phyloP scores from a whole-genome alignment of 176 grass and related monocot genomes.

The Oryza longistaminata region DNA sequence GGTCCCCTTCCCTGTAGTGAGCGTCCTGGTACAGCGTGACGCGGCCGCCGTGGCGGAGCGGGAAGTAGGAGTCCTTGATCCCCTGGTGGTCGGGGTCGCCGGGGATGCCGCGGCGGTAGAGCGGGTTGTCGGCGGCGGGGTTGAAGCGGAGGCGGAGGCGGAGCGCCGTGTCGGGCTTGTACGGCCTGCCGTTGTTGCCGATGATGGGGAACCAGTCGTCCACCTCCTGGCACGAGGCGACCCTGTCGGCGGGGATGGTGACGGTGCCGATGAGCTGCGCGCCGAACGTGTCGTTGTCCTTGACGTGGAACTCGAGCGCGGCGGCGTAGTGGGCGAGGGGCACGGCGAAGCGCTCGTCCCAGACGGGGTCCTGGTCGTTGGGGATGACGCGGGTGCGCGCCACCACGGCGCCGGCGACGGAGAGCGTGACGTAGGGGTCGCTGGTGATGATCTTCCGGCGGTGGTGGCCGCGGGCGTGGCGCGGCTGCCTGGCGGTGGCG shows the following conservation, averaged over 20 bases:
- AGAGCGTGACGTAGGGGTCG: constrained; percentile 93
- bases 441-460: constrained; percentile 80
- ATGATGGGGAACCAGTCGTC: constrained; percentile 62
- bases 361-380: constrained; percentile 70
- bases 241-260: constrained; percentile 34
- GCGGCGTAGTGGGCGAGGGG: constrained; percentile 73
- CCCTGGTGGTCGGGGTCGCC: constrained; percentile 63
- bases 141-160: constrained; percentile 49
- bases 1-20: constrained; percentile 65
- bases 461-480: constrained; percentile 1
- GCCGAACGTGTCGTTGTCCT: constrained; percentile 90
- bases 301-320: constrained; percentile 72
- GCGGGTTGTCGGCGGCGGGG: constrained; percentile 45
- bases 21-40: constrained; percentile 95
- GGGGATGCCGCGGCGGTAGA: constrained; percentile 62
- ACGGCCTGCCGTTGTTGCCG: constrained; percentile 48
- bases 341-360: constrained; percentile 75
- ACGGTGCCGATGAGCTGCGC: constrained; percentile 87
- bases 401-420: constrained; percentile 64
- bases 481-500: constrained; percentile 26
- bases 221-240: constrained; percentile 40
- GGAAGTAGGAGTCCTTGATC: constrained; percentile 83
- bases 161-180: constrained; percentile 71
- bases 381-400: constrained; percentile 82
- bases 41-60: constrained; percentile 53